Percentiles rank a stretch among this genome's conserved stretches.
Conservation (phyloP, 2,329 filamentous ascomycete genomes). For the Aspergillus quadricinctus region DNA sequence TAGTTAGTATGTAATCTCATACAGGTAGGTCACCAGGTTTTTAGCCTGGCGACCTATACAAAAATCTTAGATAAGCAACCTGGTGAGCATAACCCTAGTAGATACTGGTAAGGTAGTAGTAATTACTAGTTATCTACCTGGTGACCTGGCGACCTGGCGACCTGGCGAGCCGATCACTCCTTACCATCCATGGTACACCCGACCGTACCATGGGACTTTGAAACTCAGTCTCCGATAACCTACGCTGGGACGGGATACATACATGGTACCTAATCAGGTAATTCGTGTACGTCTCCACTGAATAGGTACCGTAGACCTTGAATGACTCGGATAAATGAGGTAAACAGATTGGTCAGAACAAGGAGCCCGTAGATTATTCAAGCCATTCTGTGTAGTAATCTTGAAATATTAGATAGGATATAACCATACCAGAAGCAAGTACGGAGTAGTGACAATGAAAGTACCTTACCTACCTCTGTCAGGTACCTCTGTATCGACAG, state of each 20-base stretch:
- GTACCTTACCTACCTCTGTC: not conserved
- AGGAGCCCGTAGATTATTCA: not conserved
- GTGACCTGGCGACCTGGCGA: too few species aligned
- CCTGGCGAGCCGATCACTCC: too few species aligned
- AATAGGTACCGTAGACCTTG: not conserved
- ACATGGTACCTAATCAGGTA: not conserved
- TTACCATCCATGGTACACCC: not conserved
- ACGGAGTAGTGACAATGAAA: not conserved
- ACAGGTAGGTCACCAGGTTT: too few species aligned
- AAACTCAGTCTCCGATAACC: not conserved
- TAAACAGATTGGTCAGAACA: not conserved
- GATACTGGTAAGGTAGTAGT: too few species aligned
- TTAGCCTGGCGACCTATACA: too few species aligned
- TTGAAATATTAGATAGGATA: not conserved
- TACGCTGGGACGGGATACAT: not conserved
- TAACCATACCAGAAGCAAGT: not conserved
- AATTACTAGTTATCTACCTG: too few species aligned
- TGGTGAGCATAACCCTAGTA: too few species aligned
- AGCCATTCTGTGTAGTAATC: not conserved
- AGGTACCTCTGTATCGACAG: conserved; percentile 5
- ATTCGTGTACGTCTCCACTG: not conserved
- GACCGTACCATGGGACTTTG: not conserved
- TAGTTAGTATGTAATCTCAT: too few species aligned
- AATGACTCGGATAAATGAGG: not conserved
- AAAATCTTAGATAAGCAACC: too few species aligned